Evolutionary conservation across 176 grass and related monocot genomes (phyloP).

Genomic region (Coix lacrymajobi): DNA sequence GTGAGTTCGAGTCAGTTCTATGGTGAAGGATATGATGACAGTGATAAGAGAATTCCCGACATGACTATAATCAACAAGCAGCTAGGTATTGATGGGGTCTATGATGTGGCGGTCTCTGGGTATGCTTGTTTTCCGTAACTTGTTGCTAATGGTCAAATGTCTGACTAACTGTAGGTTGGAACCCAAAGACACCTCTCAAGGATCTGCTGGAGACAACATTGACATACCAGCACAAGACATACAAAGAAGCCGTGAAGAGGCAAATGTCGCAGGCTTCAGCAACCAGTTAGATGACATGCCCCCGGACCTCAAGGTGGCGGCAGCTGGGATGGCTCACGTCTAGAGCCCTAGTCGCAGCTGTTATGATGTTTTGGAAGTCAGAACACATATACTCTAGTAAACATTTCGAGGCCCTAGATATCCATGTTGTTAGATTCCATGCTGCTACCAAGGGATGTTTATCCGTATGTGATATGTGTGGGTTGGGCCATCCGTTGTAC

Average conservation of each 20-base stretch:
- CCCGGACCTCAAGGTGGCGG: background rate
- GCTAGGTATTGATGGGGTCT: constrained; percentile 53
- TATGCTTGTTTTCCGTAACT: background rate
- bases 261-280: constrained; percentile 58
- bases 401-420: constrained; percentile 9
- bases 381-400: constrained; percentile 25
- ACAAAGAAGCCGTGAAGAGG: constrained; percentile 82
- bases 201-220: constrained; percentile 87
- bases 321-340: background rate
- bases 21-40: constrained; percentile 96
- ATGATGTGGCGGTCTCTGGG: background rate
- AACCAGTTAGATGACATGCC: constrained; percentile 40
- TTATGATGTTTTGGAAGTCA: constrained; percentile 18
- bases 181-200: constrained; percentile 80
- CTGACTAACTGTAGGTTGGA: constrained; percentile 67
- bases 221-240: constrained; percentile 93
- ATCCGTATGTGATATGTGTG: constrained; percentile 2
- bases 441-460: background rate
- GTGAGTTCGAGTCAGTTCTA: constrained; percentile 88
- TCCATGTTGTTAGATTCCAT: constrained; percentile 7
- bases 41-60: constrained; percentile 83
- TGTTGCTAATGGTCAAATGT: background rate
- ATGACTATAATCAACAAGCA: constrained; percentile 93
- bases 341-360: background rate
- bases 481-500: constrained; percentile 8